Conservation (phyloP, 208 protist species). For the Trypanosoma conorhini region DNA sequence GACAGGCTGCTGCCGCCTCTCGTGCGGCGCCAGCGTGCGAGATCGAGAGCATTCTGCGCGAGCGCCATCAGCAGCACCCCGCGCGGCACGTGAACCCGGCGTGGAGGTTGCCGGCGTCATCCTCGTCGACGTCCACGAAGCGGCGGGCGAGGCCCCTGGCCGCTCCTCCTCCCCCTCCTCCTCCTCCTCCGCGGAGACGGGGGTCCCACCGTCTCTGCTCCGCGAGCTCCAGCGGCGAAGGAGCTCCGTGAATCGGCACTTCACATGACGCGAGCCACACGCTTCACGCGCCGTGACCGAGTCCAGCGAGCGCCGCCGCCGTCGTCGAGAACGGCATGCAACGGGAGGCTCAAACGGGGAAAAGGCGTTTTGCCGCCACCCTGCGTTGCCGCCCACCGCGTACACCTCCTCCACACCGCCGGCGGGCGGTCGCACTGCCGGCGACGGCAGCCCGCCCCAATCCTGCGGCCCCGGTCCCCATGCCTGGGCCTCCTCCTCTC, state of each 20-base stretch:
- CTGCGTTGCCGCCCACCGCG: neutral
- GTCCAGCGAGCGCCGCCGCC: neutral
- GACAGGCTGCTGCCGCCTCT: neutral
- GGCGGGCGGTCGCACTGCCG: slow-evolving; percentile 7
- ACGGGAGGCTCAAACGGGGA: neutral
- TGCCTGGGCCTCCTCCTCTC: neutral
- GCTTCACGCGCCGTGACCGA: neutral
- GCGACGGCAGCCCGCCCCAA: slow-evolving; percentile 2
- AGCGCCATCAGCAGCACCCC: neutral
- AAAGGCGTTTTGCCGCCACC: neutral
- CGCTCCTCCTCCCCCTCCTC: neutral
- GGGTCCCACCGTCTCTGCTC: neutral
- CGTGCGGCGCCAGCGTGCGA: neutral
- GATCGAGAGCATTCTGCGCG: neutral
- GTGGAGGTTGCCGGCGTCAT: neutral
- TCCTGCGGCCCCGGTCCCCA: neutral
- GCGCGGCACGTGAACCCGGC: neutral
- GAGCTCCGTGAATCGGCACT: neutral
- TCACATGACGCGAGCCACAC: neutral
- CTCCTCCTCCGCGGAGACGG: neutral
- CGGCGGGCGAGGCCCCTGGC: neutral
- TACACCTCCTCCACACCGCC: neutral
- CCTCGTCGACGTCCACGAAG: neutral
- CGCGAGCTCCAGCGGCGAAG: neutral
- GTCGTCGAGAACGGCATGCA: neutral